phyloP scores from a whole-genome alignment of 2,329 filamentous ascomycete genomes.

The Penicillium decumbens region DNA sequence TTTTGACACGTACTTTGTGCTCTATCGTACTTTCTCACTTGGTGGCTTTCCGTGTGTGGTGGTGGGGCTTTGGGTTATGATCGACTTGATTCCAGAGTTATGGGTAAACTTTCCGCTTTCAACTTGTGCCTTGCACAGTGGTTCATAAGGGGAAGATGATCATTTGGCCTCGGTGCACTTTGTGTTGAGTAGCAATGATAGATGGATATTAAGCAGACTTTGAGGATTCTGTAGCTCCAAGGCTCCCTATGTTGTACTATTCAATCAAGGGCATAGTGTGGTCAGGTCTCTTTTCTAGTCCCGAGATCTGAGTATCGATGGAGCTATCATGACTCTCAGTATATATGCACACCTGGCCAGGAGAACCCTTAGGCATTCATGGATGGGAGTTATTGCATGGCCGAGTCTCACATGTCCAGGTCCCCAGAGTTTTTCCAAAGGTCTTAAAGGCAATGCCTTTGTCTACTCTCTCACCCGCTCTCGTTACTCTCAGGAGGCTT shows the following conservation, averaged over 20 bases:
- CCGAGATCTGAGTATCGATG: background rate
- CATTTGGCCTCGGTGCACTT: no score
- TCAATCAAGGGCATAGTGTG: background rate
- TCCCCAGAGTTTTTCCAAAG: no score
- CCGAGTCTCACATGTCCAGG: no score
- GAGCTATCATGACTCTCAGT: background rate
- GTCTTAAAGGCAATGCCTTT: no score
- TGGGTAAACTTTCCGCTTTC: background rate
- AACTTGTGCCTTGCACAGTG: background rate
- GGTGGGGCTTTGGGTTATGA: slow-evolving; percentile 1
- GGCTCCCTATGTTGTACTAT: background rate
- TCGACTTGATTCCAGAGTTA: background rate
- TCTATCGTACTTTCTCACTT: slow-evolving; percentile 12
- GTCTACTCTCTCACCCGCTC: no score
- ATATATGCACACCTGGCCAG: no score
- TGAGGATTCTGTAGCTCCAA: no score
- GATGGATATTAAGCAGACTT: background rate
- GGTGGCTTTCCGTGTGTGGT: slow-evolving; percentile 7
- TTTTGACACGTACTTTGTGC: slow-evolving; percentile 16
- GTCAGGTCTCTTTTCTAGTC: background rate
- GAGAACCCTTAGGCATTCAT: no score
- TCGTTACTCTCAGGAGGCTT: no score
- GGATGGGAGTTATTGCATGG: no score
- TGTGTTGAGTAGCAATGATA: background rate
- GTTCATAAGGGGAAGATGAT: background rate